Evolutionary conservation across 2,329 filamentous ascomycete genomes (phyloP), one percentile per base, ranked within the genome.

Genomic region (Teratosphaeria destructans): DNA sequence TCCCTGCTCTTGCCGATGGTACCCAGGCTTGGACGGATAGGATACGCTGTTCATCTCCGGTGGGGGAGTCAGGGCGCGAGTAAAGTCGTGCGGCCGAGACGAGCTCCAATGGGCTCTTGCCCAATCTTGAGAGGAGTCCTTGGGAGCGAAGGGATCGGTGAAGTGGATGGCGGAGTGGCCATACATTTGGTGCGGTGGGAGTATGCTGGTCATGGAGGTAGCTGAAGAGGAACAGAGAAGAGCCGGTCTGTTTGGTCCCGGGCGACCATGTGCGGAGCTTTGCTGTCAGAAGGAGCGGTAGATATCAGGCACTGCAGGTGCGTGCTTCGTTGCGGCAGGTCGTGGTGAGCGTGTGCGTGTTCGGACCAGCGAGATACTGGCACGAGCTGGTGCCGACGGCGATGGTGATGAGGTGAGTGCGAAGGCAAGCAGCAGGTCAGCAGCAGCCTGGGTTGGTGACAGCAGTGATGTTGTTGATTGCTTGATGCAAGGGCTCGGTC

Each of bases 41-140:
- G 65, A 62, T 54, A 65, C 59, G 59, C 64, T 61, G 60, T 66
- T 69, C 72, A 74, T 74, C 55, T 74, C 72, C 59, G 68, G 70
- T 52, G 72, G 72, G 53, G 72, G 72, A 3, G 72, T 73, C 49
- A 70, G 66, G 52, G 69, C 64, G 59, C 66, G 60, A 32, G 61
- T 61, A 35, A 64, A 57, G 56, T 59, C 54, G 39, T 62, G 55
- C 58, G 53, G 62, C 60, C 59, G 35, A 34, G 66, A 59, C 32
- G 63, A 63, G 52, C 59, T 54, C 65, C 63, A 68, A 61, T 54
- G 57, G 49, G 59, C 10, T 57, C 55, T 56, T 37, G 59, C 54
- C 37, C 57, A 62, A 57, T 64, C 55, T 62, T 62, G 61, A 60
- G 61, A 59, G 62, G 62, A 56, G 62, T 64, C 65, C 62, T 66